phyloP scores from a whole-genome alignment of 768 basidiomycete genomes.

The Postia placenta region DNA sequence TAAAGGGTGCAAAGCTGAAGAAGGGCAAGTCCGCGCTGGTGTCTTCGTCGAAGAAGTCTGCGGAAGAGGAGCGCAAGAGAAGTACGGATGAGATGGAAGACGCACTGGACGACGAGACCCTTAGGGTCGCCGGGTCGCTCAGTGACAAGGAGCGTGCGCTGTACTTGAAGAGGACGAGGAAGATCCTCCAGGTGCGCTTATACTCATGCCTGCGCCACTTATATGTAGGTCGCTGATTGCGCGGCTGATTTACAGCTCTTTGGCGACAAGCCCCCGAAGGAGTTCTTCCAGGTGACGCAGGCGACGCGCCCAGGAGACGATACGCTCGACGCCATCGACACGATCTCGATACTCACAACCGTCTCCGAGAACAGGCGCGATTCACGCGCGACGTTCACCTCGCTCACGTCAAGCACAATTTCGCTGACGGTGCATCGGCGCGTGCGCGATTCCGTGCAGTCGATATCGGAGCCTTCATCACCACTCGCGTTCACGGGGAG shows the following conservation, averaged over 20 bases:
- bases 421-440: constrained; percentile 3
- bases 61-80: background rate
- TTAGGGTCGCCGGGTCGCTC: background rate
- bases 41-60: background rate
- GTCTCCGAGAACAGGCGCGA: constrained; percentile 12
- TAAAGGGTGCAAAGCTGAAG: background rate
- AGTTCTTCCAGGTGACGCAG: constrained; percentile 35
- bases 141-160: constrained; percentile 32
- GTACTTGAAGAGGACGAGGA: constrained; percentile 41
- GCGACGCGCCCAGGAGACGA: constrained; percentile 17
- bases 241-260: constrained; percentile 32
- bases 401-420: constrained; percentile 15
- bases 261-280: constrained; percentile 41
- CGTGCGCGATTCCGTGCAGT: constrained; percentile 9
- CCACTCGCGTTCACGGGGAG: constrained; percentile 8
- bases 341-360: constrained; percentile 6
- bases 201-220: background rate
- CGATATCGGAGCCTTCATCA: constrained; percentile 6
- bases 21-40: constrained; percentile 2
- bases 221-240: background rate
- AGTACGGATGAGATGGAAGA: background rate
- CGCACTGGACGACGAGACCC: background rate
- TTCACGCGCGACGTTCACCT: constrained; percentile 19
- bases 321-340: constrained; percentile 18
- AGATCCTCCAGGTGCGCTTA: constrained; percentile 41